These are phyloP conservation scores for Acanthamoeba lenticulata DNA, from an alignment of 208 protist genomes.

Conservation along the genomic window DNA sequence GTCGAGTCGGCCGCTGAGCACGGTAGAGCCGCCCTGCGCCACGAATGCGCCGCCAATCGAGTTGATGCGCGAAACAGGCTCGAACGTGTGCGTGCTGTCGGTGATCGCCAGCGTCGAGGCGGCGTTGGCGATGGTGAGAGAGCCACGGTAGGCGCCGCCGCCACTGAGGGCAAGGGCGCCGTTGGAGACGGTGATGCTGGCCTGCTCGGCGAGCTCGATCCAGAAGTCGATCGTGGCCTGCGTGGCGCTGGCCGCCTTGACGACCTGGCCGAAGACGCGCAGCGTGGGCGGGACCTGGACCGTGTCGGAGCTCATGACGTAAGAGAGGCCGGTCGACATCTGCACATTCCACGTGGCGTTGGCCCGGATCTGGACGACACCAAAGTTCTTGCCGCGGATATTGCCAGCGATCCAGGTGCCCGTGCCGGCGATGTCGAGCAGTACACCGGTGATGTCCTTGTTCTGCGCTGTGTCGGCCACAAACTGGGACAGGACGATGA, in stretches of 20 bases:
- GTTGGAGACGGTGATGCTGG: background rate
- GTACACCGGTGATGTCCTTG: conserved; percentile 42
- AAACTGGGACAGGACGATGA: conserved; percentile 37
- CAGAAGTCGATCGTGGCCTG: conserved; percentile 6
- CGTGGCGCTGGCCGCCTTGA: conserved; percentile 14
- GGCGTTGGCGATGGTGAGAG: background rate
- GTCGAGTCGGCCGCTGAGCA: background rate
- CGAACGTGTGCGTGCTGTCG: background rate
- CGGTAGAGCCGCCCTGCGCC: background rate
- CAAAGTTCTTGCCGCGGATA: background rate
- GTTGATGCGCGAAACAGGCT: background rate
- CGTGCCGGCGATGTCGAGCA: conserved; percentile 21
- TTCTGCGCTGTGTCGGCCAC: background rate
- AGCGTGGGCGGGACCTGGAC: background rate
- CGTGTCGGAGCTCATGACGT: background rate
- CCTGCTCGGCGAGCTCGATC: conserved; percentile 29
- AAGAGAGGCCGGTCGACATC: background rate
- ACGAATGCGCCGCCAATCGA: background rate
- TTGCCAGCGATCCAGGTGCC: conserved; percentile 27
- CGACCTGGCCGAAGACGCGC: background rate
- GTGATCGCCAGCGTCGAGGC: conserved; percentile 28
- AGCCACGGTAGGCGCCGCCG: background rate
- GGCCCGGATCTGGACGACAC: background rate
- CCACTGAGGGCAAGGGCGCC: conserved; percentile 1
- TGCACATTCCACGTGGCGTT: conserved; percentile 41